phyloP scores from a whole-genome alignment of 345 rosid species.

The Arabis alpina region DNA sequence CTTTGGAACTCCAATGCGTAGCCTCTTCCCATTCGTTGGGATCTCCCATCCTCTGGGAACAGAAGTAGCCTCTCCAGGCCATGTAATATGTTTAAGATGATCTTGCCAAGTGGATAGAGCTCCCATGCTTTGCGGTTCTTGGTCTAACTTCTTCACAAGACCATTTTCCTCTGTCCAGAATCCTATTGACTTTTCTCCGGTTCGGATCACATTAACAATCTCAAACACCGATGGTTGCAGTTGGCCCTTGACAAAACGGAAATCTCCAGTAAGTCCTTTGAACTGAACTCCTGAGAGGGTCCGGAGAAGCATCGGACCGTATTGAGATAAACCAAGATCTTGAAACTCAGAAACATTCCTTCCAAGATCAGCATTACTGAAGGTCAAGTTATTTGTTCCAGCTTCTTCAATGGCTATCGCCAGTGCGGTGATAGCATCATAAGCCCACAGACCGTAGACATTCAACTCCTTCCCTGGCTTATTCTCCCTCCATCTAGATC shows the following conservation, averaged over 20 bases:
- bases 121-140: slow-evolving; percentile 14
- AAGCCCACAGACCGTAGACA: slow-evolving; percentile 52
- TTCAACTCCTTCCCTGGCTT: slow-evolving; percentile 30
- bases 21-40: slow-evolving; percentile 51
- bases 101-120: slow-evolving; percentile 36
- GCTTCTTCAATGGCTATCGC: slow-evolving; percentile 59
- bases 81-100: slow-evolving; percentile 32
- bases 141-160: slow-evolving; percentile 35
- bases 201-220: slow-evolving; percentile 49
- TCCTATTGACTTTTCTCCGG: slow-evolving; percentile 45
- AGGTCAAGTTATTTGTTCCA: slow-evolving; percentile 30
- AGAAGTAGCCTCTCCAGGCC: slow-evolving; percentile 46
- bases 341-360: slow-evolving; percentile 45
- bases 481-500: slow-evolving; percentile 45
- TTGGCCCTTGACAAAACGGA: slow-evolving; percentile 43
- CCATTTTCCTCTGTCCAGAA: slow-evolving; percentile 54
- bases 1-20: slow-evolving; percentile 54
- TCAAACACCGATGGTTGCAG: slow-evolving; percentile 44
- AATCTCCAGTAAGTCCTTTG: slow-evolving; percentile 52
- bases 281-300: slow-evolving; percentile 43
- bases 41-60: slow-evolving; percentile 3
- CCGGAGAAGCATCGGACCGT: slow-evolving; percentile 48
- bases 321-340: slow-evolving; percentile 47
- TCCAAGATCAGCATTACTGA: slow-evolving; percentile 25
- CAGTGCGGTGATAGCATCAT: slow-evolving; percentile 55